Conservation (phyloP, 495 filamentous ascomycete genomes). For the Copromyces sp. region DNA sequence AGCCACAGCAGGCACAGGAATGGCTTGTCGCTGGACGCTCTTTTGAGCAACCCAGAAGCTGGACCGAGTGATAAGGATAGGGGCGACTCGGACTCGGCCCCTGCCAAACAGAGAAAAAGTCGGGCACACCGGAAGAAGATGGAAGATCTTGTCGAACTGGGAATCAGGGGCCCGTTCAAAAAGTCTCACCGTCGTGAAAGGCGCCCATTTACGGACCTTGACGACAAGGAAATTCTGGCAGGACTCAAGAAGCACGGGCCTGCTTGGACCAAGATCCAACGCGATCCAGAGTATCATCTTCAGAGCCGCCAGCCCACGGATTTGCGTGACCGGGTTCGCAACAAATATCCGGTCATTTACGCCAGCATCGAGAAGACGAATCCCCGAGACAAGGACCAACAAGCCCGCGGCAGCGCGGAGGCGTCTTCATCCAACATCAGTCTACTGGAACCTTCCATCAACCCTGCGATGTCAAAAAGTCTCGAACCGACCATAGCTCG, state of each 20-base stretch:
- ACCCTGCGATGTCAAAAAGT: constrained; percentile 25
- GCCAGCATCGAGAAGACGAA: constrained; percentile 45
- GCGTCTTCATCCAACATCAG: constrained; percentile 12
- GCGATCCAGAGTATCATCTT: constrained; percentile 58
- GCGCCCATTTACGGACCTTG: constrained; percentile 58
- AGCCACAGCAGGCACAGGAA: constrained; percentile 17
- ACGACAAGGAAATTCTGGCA: constrained; percentile 66
- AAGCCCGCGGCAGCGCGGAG: constrained; percentile 4
- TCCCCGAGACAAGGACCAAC: constrained; percentile 27
- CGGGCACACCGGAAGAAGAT: constrained; percentile 44
- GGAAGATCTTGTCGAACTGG: constrained; percentile 46
- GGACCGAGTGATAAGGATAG: constrained; percentile 11
- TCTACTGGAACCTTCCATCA: constrained; percentile 32
- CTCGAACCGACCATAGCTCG: constrained; percentile 20
- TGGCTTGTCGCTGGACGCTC: constrained; percentile 37
- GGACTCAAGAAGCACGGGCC: constrained; percentile 69
- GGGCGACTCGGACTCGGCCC: constrained; percentile 10
- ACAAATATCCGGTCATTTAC: constrained; percentile 59
- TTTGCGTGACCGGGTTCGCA: constrained; percentile 72
- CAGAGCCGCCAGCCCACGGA: constrained; percentile 62
- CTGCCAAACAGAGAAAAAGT: constrained; percentile 30
- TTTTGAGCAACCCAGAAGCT: constrained; percentile 33
- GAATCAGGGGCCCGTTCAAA: constrained; percentile 44
- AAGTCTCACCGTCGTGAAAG: constrained; percentile 44
- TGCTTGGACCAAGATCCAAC: constrained; percentile 70